Evolutionary conservation across 2,329 filamentous ascomycete species (phyloP), one percentile per base, ranked within the genome.

Genomic region (Boeremia exigua): DNA sequence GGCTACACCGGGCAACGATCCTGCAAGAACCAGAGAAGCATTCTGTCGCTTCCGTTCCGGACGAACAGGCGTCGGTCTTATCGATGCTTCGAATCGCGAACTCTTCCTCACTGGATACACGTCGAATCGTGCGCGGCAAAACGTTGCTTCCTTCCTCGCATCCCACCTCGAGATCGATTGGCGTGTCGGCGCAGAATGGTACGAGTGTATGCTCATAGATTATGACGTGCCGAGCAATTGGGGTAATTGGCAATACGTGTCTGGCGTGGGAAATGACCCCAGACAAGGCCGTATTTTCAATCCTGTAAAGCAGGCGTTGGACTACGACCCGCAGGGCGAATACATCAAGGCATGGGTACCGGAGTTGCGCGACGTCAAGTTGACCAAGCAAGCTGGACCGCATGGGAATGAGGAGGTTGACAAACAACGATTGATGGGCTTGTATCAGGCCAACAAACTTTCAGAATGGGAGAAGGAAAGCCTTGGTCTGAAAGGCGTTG

Each of bases 181-280:
- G 91, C 84, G 89, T 0, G 81, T 90, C 12, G 91, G 90, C 0
- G 91, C 90, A 0, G 90, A 93, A 70, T 94, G 89, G 88, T 94
- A 93, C 68, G 90, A 94, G 70, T 85, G 83, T 69, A 78, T 89
- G 68, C 80, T 93, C 3, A 80, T 88, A 28, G 91, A 95, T 70
- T 92, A 93, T 69, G 90, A 94, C 63, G 82, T 89, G 0, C 86
- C 84, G 12, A 88, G 83, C 56, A 93, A 93, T 63, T 94, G 89
- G 89, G 86, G 86, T 9, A 92, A 92, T 66, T 93, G 90, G 90
- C 89, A 92, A 72, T 94, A 94, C 58, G 85, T 91, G 0, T 83
- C 90, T 0, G 90, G 90, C 0, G 89, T 94, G 0, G 90, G 91
- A 7, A 93, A 92, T 61, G 90, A 94, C 62, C 90, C 90, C 0